phyloP scores from a whole-genome alignment of 2,329 filamentous ascomycete species.

The Diaporthe citrichinensis region DNA sequence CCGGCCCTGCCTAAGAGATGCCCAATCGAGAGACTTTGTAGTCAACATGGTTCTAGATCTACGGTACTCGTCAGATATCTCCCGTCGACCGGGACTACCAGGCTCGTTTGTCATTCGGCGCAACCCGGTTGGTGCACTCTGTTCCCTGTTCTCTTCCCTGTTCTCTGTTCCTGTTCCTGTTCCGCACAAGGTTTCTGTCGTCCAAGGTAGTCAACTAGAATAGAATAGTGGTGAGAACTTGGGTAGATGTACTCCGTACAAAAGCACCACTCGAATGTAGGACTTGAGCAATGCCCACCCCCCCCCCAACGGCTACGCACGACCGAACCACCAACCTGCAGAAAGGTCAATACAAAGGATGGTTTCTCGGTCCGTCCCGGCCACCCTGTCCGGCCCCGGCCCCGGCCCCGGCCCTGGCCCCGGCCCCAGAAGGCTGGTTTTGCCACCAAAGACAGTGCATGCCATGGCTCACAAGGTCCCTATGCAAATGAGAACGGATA shows the following conservation, averaged over 20 bases:
- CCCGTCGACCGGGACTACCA: not conserved
- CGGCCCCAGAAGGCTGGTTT: not conserved
- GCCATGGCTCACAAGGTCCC: not conserved
- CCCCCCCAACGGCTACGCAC: not conserved
- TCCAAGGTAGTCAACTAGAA: not conserved
- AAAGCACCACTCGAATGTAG: not conserved
- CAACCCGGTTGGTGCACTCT: not conserved
- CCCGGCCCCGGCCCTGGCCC: no score
- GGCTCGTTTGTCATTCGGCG: not conserved
- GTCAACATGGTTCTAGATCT: constrained; percentile 9
- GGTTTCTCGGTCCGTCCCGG: constrained; percentile 30
- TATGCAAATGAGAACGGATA: no score
- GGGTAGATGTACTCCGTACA: not conserved
- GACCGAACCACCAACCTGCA: constrained; percentile 17
- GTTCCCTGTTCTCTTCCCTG: not conserved
- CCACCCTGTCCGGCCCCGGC: not conserved
- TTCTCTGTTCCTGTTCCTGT: not conserved
- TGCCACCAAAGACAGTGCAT: not conserved
- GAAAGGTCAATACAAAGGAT: not conserved
- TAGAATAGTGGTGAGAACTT: not conserved
- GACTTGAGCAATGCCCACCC: not conserved
- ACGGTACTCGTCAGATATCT: not conserved
- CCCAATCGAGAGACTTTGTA: not conserved
- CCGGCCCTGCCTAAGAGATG: constrained; percentile 10
- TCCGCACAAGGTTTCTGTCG: not conserved